Conservation (phyloP, 345 rosid species). For the Conringia planisiliqua region DNA sequence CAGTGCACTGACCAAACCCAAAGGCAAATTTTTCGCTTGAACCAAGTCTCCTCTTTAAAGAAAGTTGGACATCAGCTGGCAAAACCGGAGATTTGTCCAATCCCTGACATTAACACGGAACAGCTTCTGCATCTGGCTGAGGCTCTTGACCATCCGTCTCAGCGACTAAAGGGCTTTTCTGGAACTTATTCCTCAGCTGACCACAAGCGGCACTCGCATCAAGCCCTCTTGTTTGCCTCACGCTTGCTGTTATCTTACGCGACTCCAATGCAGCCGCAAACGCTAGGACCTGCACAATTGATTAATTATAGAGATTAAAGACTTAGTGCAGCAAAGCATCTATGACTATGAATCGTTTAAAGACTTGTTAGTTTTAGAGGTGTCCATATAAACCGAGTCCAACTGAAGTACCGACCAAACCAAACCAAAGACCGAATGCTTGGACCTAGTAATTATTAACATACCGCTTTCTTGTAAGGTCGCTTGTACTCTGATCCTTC, state of each 20-base stretch:
- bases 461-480: constrained; percentile 74
- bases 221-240: constrained; percentile 85
- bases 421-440: not conserved
- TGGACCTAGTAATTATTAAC: constrained; percentile 11
- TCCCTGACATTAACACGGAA: constrained; percentile 34
- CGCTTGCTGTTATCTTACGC: constrained; percentile 66
- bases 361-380: not conserved
- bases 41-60: constrained; percentile 4
- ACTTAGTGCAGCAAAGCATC: not conserved
- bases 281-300: constrained; percentile 51
- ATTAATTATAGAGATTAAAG: not conserved
- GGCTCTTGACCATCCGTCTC: constrained; percentile 40
- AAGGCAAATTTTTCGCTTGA: not conserved
- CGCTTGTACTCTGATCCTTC: constrained; percentile 82
- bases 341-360: not conserved
- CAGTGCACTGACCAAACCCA: constrained; percentile 4
- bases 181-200: constrained; percentile 90
- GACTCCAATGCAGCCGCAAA: constrained; percentile 73
- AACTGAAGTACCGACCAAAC: not conserved
- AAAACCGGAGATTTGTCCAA: not conserved
- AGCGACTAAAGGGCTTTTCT: constrained; percentile 65
- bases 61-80: not conserved
- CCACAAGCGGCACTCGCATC: constrained; percentile 99
- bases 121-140: constrained; percentile 44
- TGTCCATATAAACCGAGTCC: not conserved